Base-by-base conservation (phyloP, 768 basidiomycete species). In the Pisolithus sp. region DNA sequence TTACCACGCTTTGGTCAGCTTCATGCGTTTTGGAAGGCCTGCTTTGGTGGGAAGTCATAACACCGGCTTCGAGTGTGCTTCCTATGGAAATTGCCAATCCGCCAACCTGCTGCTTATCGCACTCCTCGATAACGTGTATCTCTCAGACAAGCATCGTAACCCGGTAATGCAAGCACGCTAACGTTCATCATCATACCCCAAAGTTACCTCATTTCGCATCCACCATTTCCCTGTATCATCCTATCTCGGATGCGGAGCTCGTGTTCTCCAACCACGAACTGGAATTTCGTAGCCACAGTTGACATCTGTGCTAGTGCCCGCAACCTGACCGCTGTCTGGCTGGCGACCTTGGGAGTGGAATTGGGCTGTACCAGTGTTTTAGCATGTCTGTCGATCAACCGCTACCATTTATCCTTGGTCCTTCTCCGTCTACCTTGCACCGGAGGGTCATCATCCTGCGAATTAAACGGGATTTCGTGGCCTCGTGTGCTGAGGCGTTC, bases 221-320 rank as follows among this genome's bases (percentile, higher is more conserved):
- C 69, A 70, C 71, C 71, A 73, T 40, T 57, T 54, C 3, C 60
- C 59, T 54, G 62, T 63, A 21, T 56, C 57, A 0, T 48, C n/a
- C 5, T 63, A 44, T 63, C 62, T 30, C 36, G 60, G 26, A 63
- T 18, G 10, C 44, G 39, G 52, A 56, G 59, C 12, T 37, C 39
- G 20, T 24, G 26, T 1, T 7, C 21, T 8, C 40, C 46, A 17
- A 46, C 20, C n/a, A 49, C 50, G 13, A 50, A 50, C 13, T 55
- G 45, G 3, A 46, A 24, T 49, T 45, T 26, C 0, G 40, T 51
- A 43, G 45, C 62, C 66, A 1, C 67, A 66, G 0, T 28, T 21
- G 0, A 60, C 60, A 5, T 54, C 46, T 34, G 54, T 59, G 9
- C 64, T 67, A 5, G 58, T 55, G 0, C 28, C 30, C 4, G 69